phyloP scores from a whole-genome alignment of 2,329 filamentous ascomycete species.

The Ophiosphaerella herpotricha region DNA sequence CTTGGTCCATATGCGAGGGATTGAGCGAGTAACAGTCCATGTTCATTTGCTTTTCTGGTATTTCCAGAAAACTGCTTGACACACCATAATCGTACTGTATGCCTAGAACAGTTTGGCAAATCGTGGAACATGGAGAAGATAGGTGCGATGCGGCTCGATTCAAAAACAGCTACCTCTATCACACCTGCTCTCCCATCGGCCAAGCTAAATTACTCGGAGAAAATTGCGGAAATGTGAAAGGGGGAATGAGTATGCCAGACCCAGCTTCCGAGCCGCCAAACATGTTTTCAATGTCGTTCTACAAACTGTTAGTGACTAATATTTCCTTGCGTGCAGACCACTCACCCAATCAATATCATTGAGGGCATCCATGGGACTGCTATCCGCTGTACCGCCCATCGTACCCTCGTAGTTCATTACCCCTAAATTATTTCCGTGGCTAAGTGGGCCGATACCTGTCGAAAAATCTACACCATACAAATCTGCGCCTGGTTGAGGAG shows the following conservation, averaged over 20 bases:
- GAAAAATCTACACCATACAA: too few relatives aligned
- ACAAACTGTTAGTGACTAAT: conserved; percentile 4
- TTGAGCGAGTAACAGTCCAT: too few relatives aligned
- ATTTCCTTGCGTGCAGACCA: conserved; percentile 10
- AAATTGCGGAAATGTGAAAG: conserved; percentile 42
- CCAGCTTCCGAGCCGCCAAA: conserved; percentile 45
- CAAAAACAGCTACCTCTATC: too few relatives aligned
- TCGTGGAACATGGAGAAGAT: too few relatives aligned
- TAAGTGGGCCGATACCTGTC: neutral
- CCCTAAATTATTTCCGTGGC: conserved; percentile 7
- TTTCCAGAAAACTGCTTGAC: too few relatives aligned
- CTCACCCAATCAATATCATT: conserved; percentile 70
- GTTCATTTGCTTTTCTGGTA: too few relatives aligned
- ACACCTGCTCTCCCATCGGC: neutral
- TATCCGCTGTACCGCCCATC: conserved; percentile 4
- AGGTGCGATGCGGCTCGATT: too few relatives aligned
- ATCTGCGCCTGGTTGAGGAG: conserved; percentile 1
- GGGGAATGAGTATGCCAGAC: conserved; percentile 38
- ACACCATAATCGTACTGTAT: too few relatives aligned
- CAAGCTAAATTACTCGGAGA: conserved; percentile 25
- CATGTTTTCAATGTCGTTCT: conserved; percentile 55
- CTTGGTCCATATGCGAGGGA: too few relatives aligned
- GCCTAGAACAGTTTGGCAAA: too few relatives aligned
- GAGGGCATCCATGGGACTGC: conserved; percentile 30
- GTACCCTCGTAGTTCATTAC: conserved; percentile 2